Conservation (phyloP, 176 grass and related monocot species). For the Triticum urartu region DNA sequence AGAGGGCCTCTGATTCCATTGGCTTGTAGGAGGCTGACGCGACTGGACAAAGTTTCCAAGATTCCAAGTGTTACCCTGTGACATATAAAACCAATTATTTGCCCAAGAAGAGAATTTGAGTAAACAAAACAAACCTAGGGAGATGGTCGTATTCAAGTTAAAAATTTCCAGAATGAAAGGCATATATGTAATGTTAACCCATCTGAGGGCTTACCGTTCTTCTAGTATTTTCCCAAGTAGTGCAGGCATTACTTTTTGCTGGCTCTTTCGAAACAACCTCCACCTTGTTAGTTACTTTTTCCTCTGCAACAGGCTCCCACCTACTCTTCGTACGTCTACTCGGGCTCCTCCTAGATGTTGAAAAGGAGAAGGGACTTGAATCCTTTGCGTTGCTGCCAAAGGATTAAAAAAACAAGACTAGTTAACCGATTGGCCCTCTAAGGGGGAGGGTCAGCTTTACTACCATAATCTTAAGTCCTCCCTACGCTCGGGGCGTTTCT, state of each 20-base stretch:
- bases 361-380: constrained; percentile 52
- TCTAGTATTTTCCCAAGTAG: constrained; percentile 47
- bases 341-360: constrained; percentile 37
- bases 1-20: constrained; percentile 38
- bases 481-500: neutral
- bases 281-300: constrained; percentile 46
- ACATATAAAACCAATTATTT: constrained; percentile 21
- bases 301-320: constrained; percentile 74
- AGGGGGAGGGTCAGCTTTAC: neutral
- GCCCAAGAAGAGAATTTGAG: neutral
- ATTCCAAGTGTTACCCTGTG: constrained; percentile 56
- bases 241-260: constrained; percentile 30
- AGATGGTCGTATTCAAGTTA: neutral
- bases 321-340: constrained; percentile 69
- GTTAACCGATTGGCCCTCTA: neutral
- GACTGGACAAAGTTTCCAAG: constrained; percentile 43
- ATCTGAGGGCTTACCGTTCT: constrained; percentile 43
- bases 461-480: neutral
- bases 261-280: constrained; percentile 39
- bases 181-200: neutral
- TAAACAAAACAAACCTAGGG: constrained; percentile 1
- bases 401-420: constrained; percentile 12
- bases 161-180: neutral
- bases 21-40: constrained; percentile 38
- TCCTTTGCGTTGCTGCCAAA: constrained; percentile 50